phyloP scores from a whole-genome alignment of 306 rosid genomes.

The Cicer arietinum region DNA sequence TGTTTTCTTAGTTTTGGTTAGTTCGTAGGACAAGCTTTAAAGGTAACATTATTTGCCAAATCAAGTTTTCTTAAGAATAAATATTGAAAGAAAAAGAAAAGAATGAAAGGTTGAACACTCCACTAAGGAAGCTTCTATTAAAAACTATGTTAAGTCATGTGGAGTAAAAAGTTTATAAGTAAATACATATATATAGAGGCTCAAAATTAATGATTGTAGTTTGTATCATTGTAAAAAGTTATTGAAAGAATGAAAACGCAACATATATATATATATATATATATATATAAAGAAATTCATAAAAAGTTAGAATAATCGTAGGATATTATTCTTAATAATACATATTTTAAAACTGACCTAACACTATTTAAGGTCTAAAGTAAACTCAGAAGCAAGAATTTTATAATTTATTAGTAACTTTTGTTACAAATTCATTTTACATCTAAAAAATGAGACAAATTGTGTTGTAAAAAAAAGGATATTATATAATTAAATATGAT shows the following conservation, averaged over 20 bases:
- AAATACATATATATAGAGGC: conserved; percentile 36
- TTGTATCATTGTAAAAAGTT: conserved; percentile 51
- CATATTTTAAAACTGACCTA: background rate
- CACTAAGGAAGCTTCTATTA: conserved; percentile 53
- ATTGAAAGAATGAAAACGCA: conserved; percentile 7
- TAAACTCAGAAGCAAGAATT: too few relatives aligned
- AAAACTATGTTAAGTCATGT: background rate
- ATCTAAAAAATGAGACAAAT: too few relatives aligned
- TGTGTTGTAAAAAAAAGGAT: too few relatives aligned
- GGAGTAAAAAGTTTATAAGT: background rate
- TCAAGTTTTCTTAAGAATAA: conserved; percentile 44
- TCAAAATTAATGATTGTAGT: conserved; percentile 36
- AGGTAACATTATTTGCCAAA: conserved; percentile 45
- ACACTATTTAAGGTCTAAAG: too few relatives aligned
- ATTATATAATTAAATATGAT: too few relatives aligned
- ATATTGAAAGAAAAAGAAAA: conserved; percentile 6
- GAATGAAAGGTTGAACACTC: conserved; percentile 40
- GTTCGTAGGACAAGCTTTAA: conserved; percentile 41
- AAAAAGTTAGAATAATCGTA: conserved; percentile 42
- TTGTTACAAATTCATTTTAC: too few relatives aligned
- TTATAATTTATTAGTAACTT: too few relatives aligned
- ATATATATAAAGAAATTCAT: background rate
- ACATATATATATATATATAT: too few relatives aligned
- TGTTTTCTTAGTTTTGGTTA: conserved; percentile 38
- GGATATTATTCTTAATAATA: conserved; percentile 11